Base-by-base conservation (phyloP, 2,329 filamentous ascomycete genomes). In the Diatrype stigma region DNA sequence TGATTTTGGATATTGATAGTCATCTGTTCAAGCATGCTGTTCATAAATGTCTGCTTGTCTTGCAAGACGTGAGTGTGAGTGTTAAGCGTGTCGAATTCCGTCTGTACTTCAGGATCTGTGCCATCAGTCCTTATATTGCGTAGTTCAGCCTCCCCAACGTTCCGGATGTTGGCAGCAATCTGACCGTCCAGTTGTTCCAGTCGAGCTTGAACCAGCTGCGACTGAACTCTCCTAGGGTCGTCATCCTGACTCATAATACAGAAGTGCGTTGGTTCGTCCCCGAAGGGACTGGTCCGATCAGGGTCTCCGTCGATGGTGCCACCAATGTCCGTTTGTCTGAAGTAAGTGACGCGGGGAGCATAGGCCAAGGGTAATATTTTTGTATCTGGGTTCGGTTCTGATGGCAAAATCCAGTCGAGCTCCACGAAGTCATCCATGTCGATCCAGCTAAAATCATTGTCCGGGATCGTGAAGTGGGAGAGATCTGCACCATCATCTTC, bases 401-500 rank as follows among this genome's bases (percentile, higher is more conserved):
- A 87, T 0, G 93, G 93, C 22, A 96, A 72, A 49, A 96, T 92
- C 93, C 93, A 97, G 66, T 96, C 95, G 21, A 99, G 75, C 68
- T 99, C 94, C 28, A 99, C 92, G 70, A 99, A 99, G 67, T 99
- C 94, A 65, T 99, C 94, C 91, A 99, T 97, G 64, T 99, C 94
- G 56, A 99, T 92, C 94, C 94, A 99, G 50, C 87, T 91, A 59
- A 91, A 85, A 63, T 99, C 94, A 49, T 95, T 89, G 67, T 99
- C 94, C 0, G 94, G 93, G 46, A 99, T 99, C 0, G 86, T 93
- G 66, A 99, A 99, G 48, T 87, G 86, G 0, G 92, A 96, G 46
- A 96, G 76, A 65, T 93, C 87, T 3, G 81, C 81, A 7, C 80
- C 80, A 8, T 80, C 78, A 3, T 73, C 72, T 23, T 83, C 80